Evolutionary conservation across 257 asterid genomes (phyloP).

Genomic region (Penstemon newberryi): DNA sequence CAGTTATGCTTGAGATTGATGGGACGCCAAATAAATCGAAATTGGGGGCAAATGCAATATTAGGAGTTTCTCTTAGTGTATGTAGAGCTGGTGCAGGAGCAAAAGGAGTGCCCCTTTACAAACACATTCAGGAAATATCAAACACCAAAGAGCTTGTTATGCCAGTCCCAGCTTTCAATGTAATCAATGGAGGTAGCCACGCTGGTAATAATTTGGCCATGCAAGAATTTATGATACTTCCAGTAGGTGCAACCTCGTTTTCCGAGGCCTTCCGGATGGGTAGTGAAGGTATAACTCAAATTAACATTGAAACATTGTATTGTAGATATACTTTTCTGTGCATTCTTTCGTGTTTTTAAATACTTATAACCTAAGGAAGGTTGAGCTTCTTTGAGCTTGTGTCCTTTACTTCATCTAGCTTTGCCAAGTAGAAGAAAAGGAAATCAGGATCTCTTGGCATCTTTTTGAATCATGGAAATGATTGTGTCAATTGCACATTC

Average conservation of each 20-base stretch:
- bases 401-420: too few relatives aligned
- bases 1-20: slow-evolving; percentile 86
- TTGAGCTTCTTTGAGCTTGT: too few relatives aligned
- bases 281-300: slow-evolving; percentile 64
- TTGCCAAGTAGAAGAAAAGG: too few relatives aligned
- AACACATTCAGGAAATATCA: slow-evolving; percentile 87
- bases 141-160: slow-evolving; percentile 85
- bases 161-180: slow-evolving; percentile 99
- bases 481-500: too few relatives aligned
- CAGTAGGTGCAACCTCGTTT: slow-evolving; percentile 89
- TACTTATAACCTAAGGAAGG: too few relatives aligned
- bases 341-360: too few relatives aligned
- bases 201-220: slow-evolving; percentile 98
- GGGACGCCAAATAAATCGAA: slow-evolving; percentile 93
- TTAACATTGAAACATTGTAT: too few relatives aligned
- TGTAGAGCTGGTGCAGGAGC: slow-evolving; percentile 99
- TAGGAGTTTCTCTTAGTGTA: slow-evolving; percentile 93
- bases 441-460: too few relatives aligned
- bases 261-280: slow-evolving; percentile 93
- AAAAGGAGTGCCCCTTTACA: slow-evolving; percentile 77
- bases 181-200: slow-evolving; percentile 97
- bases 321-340: too few relatives aligned
- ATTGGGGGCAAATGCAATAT: slow-evolving; percentile 93
- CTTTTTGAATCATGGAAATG: too few relatives aligned
- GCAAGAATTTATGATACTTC: slow-evolving; percentile 97